Percentiles rank a stretch among this genome's conserved stretches.
Conservation (phyloP, 2,329 filamentous ascomycete genomes). For the Penicillium sp. region DNA sequence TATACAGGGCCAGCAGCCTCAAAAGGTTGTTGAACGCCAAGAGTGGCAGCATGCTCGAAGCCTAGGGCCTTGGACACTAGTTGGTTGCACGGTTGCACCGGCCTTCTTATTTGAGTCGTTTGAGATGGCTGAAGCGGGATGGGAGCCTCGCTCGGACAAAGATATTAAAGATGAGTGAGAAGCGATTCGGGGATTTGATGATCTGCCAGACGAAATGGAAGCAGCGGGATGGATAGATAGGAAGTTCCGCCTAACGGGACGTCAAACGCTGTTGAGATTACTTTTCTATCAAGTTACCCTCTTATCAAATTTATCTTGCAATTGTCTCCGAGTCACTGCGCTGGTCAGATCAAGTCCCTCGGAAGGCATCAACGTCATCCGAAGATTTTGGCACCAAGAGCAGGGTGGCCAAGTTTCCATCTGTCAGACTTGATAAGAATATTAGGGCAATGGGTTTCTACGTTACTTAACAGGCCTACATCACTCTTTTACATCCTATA, state of each 20-base stretch:
- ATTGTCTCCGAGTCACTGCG: no score
- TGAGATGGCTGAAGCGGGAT: conserved; percentile 32
- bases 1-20: conserved; percentile 42
- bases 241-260: no score
- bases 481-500: background rate
- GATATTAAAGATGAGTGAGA: background rate
- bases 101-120: conserved; percentile 19
- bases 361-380: no score
- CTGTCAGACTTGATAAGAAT: background rate
- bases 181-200: no score
- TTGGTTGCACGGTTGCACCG: conserved; percentile 31
- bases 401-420: no score
- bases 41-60: conserved; percentile 52
- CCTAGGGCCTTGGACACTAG: conserved; percentile 51
- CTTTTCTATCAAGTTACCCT: no score
- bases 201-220: no score
- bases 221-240: no score
- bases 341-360: no score
- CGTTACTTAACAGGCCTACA: background rate
- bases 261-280: no score
- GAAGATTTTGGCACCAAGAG: no score
- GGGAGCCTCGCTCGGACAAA: conserved; percentile 4
- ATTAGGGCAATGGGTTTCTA: background rate
- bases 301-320: no score
- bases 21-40: conserved; percentile 43